Percentiles rank a stretch among this genome's conserved stretches.
These are phyloP conservation scores for Yarrowia alimentaria DNA, from an alignment of 805 yeast genomes.

Conservation along the genomic window DNA sequence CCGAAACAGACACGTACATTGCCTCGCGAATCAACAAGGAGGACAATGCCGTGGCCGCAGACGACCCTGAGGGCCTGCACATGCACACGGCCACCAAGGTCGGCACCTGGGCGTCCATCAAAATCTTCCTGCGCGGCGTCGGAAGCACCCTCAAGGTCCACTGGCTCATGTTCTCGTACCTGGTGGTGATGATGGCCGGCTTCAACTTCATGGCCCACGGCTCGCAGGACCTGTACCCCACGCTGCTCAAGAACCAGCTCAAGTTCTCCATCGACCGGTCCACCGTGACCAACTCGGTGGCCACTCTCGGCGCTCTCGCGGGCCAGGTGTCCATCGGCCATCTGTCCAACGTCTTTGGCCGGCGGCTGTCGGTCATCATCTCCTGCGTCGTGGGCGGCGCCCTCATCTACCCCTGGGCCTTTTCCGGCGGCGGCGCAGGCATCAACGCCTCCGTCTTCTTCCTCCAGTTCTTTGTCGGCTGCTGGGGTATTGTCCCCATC, in stretches of 20 bases:
- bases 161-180: constrained; percentile 60
- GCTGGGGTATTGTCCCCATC: constrained; percentile 71
- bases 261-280: constrained; percentile 46
- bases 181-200: constrained; percentile 61
- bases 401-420: constrained; percentile 62
- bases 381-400: constrained; percentile 58
- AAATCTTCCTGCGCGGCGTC: neutral
- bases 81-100: constrained; percentile 3
- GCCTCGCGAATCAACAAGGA: constrained; percentile 36
- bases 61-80: constrained; percentile 28
- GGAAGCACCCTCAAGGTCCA: constrained; percentile 43
- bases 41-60: constrained; percentile 12
- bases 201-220: constrained; percentile 72
- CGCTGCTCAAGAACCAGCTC: constrained; percentile 56
- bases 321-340: constrained; percentile 66
- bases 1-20: constrained; percentile 58
- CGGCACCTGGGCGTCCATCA: constrained; percentile 28
- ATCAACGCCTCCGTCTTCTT: constrained; percentile 62
- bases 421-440: constrained; percentile 45
- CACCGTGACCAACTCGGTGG: constrained; percentile 61
- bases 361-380: constrained; percentile 55
- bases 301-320: constrained; percentile 63
- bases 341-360: constrained; percentile 55
- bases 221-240: constrained; percentile 70
- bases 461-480: constrained; percentile 65